A percentile compares a stretch with the other conserved stretches of the same genome.
These are phyloP conservation scores for Globisporangium cylindrosporum DNA, from an alignment of 352 stramenopile genomes.

Conservation along the genomic window DNA sequence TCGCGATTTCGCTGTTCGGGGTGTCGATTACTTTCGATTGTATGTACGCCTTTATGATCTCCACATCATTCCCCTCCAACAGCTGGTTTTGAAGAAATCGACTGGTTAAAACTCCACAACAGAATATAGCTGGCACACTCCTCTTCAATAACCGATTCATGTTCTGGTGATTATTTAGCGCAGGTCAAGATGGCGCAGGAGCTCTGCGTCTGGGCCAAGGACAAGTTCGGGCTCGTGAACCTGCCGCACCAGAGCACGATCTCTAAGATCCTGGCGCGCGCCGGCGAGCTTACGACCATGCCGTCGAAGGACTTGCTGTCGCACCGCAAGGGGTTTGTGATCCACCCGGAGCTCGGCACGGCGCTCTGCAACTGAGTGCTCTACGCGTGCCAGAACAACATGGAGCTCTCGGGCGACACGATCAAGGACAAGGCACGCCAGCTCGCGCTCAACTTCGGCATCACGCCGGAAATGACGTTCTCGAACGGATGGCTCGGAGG, in stretches of 20 bases:
- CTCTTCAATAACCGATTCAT: too few species aligned
- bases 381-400: slow-evolving; percentile 36
- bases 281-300: slow-evolving; percentile 49
- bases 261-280: slow-evolving; percentile 55
- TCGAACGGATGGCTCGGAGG: slow-evolving; percentile 63
- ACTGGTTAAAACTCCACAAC: too few species aligned
- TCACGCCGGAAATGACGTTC: slow-evolving; percentile 47
- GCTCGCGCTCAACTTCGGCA: slow-evolving; percentile 36
- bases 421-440: slow-evolving; percentile 55
- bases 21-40: too few species aligned
- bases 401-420: slow-evolving; percentile 55
- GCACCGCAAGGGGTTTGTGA: slow-evolving; percentile 39
- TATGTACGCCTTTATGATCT: too few species aligned
- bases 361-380: slow-evolving; percentile 65
- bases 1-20: too few species aligned
- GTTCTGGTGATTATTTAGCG: slow-evolving; percentile 1
- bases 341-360: slow-evolving; percentile 53
- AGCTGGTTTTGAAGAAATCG: too few species aligned
- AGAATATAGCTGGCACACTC: too few species aligned
- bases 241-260: slow-evolving; percentile 61
- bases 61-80: too few species aligned
- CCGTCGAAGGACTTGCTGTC: slow-evolving; percentile 38
- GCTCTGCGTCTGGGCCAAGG: slow-evolving; percentile 55
- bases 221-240: slow-evolving; percentile 54
- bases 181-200: slow-evolving; percentile 62